phyloP scores from a whole-genome alignment of 2,329 filamentous ascomycete genomes.

The Passalora sequoiae region DNA sequence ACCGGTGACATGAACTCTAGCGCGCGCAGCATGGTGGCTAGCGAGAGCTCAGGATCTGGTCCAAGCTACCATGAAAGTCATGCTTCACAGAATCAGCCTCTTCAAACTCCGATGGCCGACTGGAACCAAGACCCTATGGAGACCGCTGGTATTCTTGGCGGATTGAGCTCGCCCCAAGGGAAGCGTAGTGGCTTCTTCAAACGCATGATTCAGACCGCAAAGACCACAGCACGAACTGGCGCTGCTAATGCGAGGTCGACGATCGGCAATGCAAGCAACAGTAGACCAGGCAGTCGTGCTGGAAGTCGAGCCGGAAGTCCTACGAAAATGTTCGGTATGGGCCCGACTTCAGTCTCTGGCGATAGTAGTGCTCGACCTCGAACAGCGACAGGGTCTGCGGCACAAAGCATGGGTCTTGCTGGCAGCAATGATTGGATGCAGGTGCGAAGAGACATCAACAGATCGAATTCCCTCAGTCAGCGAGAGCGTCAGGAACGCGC shows the following conservation, averaged over 20 bases:
- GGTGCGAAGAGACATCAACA: constrained; percentile 88
- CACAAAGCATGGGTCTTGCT: constrained; percentile 66
- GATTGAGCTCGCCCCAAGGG: constrained; percentile 70
- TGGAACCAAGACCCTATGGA: constrained; percentile 58
- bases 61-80: constrained; percentile 80
- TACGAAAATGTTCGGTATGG: constrained; percentile 41
- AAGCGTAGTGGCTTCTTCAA: constrained; percentile 85
- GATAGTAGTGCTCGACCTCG: constrained; percentile 35
- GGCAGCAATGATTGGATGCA: constrained; percentile 86
- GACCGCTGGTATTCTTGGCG: constrained; percentile 65
- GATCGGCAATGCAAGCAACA: constrained; percentile 57
- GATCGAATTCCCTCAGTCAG: constrained; percentile 85
- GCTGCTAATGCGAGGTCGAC: constrained; percentile 84
- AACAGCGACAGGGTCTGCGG: constrained; percentile 36
- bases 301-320: constrained; percentile 43
- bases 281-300: constrained; percentile 31
- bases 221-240: constrained; percentile 66
- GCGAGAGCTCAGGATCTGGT: constrained; percentile 42
- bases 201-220: constrained; percentile 89
- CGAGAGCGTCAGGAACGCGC: constrained; percentile 80
- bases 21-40: constrained; percentile 47
- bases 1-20: constrained; percentile 27
- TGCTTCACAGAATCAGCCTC: constrained; percentile 50
- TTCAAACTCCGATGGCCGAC: constrained; percentile 61
- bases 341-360: constrained; percentile 52